These are phyloP conservation scores for Russula foetens DNA, from an alignment of 768 basidiomycete genomes.

Conservation along the genomic window DNA sequence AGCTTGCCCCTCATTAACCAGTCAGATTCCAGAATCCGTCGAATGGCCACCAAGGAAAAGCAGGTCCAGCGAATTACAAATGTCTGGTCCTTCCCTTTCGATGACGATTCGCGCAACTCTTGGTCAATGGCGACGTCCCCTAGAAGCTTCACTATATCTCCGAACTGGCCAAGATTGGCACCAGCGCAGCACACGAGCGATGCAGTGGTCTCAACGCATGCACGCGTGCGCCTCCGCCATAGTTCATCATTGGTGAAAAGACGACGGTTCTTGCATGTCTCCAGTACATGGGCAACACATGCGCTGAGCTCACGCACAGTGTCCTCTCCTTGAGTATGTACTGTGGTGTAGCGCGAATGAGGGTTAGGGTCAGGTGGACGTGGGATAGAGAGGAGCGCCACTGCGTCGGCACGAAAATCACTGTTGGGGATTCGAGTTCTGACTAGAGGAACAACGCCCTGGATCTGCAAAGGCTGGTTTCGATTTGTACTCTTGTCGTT, in stretches of 20 bases:
- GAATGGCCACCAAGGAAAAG: conserved; percentile 10
- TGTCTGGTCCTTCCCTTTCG: neutral
- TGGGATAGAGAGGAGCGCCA: too few relatives aligned
- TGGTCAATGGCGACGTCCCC: neutral
- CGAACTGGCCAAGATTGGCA: neutral
- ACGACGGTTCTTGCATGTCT: neutral
- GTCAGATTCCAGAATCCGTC: neutral
- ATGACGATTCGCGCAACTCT: neutral
- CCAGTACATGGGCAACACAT: neutral
- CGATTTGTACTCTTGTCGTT: too few relatives aligned
- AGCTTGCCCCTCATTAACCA: neutral
- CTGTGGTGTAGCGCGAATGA: too few relatives aligned
- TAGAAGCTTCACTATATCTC: neutral
- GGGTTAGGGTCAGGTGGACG: too few relatives aligned
- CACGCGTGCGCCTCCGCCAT: conserved; percentile 10
- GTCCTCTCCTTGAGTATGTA: neutral
- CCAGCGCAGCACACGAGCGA: neutral
- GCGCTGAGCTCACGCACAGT: conserved; percentile 1
- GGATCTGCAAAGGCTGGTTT: neutral
- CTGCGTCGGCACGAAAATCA: neutral
- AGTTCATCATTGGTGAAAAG: neutral
- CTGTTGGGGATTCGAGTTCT: neutral
- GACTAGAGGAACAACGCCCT: neutral
- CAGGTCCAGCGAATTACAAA: conserved; percentile 11
- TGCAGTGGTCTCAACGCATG: conserved; percentile 7